Evolutionary conservation across 805 yeast species (phyloP).

Genomic region (Metahyphopichia silvanorum): DNA sequence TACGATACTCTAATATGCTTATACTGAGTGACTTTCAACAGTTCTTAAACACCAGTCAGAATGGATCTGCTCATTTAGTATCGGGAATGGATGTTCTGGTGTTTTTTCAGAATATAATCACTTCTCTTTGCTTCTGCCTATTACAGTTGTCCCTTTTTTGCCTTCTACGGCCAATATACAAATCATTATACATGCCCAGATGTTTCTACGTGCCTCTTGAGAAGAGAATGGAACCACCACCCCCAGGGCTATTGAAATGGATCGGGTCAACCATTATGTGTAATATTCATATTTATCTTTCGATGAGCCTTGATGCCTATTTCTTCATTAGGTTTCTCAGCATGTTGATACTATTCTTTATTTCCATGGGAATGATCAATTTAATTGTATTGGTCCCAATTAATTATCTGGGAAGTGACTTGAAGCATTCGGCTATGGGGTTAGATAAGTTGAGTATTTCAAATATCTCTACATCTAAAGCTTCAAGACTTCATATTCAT

Average conservation of each 20-base stretch:
- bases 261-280: slow-evolving; percentile 38
- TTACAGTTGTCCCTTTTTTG: slow-evolving; percentile 48
- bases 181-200: slow-evolving; percentile 53
- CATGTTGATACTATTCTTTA: slow-evolving; percentile 49
- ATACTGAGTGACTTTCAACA: slow-evolving; percentile 25
- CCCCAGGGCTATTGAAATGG: slow-evolving; percentile 56
- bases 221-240: slow-evolving; percentile 35
- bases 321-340: slow-evolving; percentile 63
- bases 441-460: slow-evolving; percentile 72
- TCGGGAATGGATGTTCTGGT: slow-evolving; percentile 57
- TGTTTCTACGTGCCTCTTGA: slow-evolving; percentile 40
- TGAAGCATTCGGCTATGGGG: slow-evolving; percentile 36
- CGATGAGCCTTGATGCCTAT: slow-evolving; percentile 71
- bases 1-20: slow-evolving; percentile 26
- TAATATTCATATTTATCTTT: slow-evolving; percentile 42
- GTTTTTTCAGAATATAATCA: slow-evolving; percentile 51
- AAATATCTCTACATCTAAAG: slow-evolving; percentile 54
- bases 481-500: slow-evolving; percentile 56
- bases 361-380: slow-evolving; percentile 49
- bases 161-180: slow-evolving; percentile 29
- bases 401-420: slow-evolving; percentile 44
- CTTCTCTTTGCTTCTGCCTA: slow-evolving; percentile 52
- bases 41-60: slow-evolving; percentile 51
- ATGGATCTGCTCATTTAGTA: slow-evolving; percentile 56
- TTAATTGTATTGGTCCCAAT: slow-evolving; percentile 63